A percentile compares a stretch with the other conserved stretches of the same genome.
Evolutionary conservation across 345 rosid genomes (phyloP).

Genomic region (Heritiera littoralis): DNA sequence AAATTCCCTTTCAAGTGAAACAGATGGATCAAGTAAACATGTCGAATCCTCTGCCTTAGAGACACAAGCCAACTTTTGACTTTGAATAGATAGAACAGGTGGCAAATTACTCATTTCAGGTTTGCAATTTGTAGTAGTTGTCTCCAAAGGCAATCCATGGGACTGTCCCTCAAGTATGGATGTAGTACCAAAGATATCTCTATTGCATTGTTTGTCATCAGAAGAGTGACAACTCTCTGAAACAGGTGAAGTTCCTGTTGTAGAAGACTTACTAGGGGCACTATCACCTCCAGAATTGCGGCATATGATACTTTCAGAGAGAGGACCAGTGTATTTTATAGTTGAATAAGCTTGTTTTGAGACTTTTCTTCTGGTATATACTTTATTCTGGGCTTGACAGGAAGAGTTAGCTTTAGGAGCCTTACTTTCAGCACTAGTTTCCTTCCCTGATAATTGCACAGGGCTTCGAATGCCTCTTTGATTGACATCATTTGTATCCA

Average conservation of each 20-base stretch:
- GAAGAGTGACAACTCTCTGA: conserved; percentile 35
- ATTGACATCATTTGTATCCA: conserved; percentile 21
- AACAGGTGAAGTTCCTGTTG: conserved; percentile 25
- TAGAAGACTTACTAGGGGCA: conserved; percentile 28
- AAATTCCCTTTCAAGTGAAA: conserved; percentile 30
- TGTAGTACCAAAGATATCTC: conserved; percentile 15
- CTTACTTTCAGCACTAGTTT: conserved; percentile 19
- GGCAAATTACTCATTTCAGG: conserved; percentile 19
- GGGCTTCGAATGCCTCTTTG: conserved; percentile 20
- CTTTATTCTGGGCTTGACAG: conserved; percentile 36
- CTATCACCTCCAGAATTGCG: conserved; percentile 33
- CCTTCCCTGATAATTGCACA: conserved; percentile 24
- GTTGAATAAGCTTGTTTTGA: conserved; percentile 26
- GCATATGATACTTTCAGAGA: conserved; percentile 52
- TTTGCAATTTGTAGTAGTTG: conserved; percentile 25
- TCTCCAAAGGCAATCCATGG: conserved; percentile 25
- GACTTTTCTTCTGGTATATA: conserved; percentile 55
- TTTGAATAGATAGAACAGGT: conserved; percentile 26
- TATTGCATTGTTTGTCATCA: conserved; percentile 27
- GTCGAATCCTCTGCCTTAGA: conserved; percentile 31
- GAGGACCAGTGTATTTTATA: conserved; percentile 33
- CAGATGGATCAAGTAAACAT: conserved; percentile 29
- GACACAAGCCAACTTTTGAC: conserved; percentile 22
- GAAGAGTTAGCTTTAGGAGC: conserved; percentile 26
- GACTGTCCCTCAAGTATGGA: conserved; percentile 29